These are phyloP conservation scores for Trichopus zeylanicus DNA, from an alignment of 116 monocot species.

Conservation along the genomic window DNA sequence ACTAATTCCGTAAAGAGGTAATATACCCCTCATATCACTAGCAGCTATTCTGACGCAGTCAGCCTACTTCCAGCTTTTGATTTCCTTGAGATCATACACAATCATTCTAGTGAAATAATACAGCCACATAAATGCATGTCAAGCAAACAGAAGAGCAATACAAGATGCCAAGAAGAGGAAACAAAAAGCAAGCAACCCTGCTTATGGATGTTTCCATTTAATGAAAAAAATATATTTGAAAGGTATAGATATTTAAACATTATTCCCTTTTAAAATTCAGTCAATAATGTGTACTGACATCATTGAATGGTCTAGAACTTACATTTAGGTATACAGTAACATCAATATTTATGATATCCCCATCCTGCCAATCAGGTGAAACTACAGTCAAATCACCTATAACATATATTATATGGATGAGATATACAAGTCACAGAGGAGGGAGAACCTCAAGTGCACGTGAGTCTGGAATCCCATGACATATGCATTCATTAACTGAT, in stretches of 20 bases:
- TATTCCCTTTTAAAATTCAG: background rate
- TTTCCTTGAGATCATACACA: too few relatives aligned
- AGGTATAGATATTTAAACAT: background rate
- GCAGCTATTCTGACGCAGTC: too few relatives aligned
- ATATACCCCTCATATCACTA: too few relatives aligned
- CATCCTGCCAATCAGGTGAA: slow-evolving; percentile 44
- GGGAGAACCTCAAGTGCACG: slow-evolving; percentile 68
- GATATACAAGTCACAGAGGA: background rate
- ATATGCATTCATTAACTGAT: slow-evolving; percentile 97
- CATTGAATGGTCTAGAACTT: slow-evolving; percentile 21
- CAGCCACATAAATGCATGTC: too few relatives aligned
- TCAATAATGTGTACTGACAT: background rate
- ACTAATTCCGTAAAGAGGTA: too few relatives aligned
- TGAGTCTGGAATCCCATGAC: slow-evolving; percentile 97
- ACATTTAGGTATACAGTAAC: slow-evolving; percentile 97
- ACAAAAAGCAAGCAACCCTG: too few relatives aligned
- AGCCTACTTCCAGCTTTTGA: too few relatives aligned
- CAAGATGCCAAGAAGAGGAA: too few relatives aligned
- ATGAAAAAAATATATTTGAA: too few relatives aligned
- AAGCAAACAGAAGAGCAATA: too few relatives aligned
- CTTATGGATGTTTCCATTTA: too few relatives aligned
- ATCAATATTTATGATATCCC: slow-evolving; percentile 98
- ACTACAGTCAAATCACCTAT: background rate
- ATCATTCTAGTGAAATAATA: too few relatives aligned
- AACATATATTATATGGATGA: background rate